Conservation (phyloP, 768 basidiomycete species). For the Boletus sp. region DNA sequence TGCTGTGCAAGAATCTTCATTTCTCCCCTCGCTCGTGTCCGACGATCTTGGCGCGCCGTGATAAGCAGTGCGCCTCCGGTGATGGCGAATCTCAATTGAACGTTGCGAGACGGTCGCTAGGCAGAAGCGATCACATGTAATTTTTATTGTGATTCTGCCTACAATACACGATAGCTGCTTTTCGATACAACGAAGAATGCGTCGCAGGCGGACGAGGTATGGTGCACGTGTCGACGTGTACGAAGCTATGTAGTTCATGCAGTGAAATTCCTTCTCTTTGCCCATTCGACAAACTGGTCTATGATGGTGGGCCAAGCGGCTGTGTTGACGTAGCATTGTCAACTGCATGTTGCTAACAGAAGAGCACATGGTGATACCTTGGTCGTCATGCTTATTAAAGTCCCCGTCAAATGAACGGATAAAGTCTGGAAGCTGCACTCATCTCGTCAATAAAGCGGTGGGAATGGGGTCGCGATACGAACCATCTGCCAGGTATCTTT, state of each 20-base stretch:
- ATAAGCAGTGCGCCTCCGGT: constrained; percentile 3
- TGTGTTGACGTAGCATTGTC: constrained; percentile 29
- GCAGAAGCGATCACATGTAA: background rate
- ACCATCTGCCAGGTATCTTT: constrained; percentile 92
- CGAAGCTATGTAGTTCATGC: constrained; percentile 2
- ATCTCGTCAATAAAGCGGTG: constrained; percentile 4
- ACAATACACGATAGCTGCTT: background rate
- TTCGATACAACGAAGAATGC: background rate
- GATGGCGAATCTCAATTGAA: constrained; percentile 9
- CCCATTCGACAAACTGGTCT: constrained; percentile 79
- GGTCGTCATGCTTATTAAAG: constrained; percentile 72
- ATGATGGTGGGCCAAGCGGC: constrained; percentile 88
- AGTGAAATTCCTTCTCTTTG: constrained; percentile 36
- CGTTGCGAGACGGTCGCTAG: background rate
- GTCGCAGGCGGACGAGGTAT: constrained; percentile 8
- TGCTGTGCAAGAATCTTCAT: constrained; percentile 27
- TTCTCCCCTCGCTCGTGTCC: constrained; percentile 31
- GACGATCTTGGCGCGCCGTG: constrained; percentile 6
- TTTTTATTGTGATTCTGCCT: constrained; percentile 6
- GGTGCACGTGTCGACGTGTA: background rate
- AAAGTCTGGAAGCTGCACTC: constrained; percentile 71
- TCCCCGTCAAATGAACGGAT: constrained; percentile 69
- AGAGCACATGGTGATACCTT: constrained; percentile 48
- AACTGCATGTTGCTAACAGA: background rate
- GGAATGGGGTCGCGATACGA: constrained; percentile 22